These are phyloP conservation scores for Alternaria alternata DNA, from an alignment of 2,329 filamentous ascomycete genomes.

Conservation along the genomic window DNA sequence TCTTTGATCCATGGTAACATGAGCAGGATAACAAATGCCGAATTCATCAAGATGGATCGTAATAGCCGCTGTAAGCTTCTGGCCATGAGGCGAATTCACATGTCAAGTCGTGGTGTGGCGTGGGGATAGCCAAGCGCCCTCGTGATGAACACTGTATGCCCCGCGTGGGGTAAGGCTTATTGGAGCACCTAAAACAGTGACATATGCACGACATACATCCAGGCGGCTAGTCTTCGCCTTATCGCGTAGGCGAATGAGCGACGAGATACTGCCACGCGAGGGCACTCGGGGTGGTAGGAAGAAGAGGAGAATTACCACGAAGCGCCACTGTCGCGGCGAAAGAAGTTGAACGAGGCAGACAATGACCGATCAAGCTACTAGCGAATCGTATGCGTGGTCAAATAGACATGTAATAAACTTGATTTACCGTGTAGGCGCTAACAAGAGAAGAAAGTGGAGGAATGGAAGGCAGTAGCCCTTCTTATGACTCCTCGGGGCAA, in stretches of 20 bases:
- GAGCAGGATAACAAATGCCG: background rate
- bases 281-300: background rate
- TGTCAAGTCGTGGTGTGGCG: background rate
- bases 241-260: background rate
- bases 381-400: background rate
- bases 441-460: background rate
- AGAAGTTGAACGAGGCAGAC: background rate
- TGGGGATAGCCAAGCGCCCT: background rate
- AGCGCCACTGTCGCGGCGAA: background rate
- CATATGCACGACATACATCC: slow-evolving; percentile 1
- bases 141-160: background rate
- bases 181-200: background rate
- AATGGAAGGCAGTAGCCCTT: background rate
- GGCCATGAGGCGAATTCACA: background rate
- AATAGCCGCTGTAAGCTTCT: background rate
- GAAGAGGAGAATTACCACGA: background rate
- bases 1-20: no score
- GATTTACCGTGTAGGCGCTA: background rate
- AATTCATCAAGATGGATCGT: background rate
- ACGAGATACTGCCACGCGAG: background rate
- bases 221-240: background rate
- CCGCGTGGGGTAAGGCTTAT: background rate
- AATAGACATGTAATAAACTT: background rate
- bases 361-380: background rate
- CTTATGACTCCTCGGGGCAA: background rate